Percentiles rank a stretch among this genome's conserved stretches.
phyloP scores from a whole-genome alignment of 257 asterid species.

The Nyctanthes arbortristis region DNA sequence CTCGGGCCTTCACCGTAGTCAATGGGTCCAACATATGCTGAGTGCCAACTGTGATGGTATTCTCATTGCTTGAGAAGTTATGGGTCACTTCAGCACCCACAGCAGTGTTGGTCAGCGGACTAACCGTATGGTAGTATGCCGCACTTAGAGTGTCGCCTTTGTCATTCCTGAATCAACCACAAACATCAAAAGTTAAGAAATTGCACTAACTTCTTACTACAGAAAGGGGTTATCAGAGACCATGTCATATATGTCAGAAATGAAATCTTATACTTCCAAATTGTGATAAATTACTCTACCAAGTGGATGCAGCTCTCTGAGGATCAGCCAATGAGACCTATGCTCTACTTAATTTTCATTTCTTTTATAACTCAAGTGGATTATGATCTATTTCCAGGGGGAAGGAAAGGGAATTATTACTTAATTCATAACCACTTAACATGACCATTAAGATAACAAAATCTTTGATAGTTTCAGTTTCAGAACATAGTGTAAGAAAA shows the following conservation, averaged over 20 bases:
- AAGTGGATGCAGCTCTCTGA: not conserved
- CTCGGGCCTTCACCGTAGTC: no score
- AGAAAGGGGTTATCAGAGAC: not conserved
- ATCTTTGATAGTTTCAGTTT: not conserved
- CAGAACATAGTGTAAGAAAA: not conserved
- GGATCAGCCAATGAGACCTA: not conserved
- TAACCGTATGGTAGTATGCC: constrained; percentile 51
- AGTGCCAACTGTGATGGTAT: constrained; percentile 54
- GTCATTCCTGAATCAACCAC: constrained; percentile 44
- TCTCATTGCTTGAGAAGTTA: constrained; percentile 48
- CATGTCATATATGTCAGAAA: not conserved
- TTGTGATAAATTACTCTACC: not conserved
- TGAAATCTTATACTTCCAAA: not conserved
- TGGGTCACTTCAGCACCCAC: constrained; percentile 63
- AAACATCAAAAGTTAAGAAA: no score
- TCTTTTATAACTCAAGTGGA: no score
- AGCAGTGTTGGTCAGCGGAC: constrained; percentile 50
- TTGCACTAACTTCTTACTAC: not conserved
- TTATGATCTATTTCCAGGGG: no score
- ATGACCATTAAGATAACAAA: not conserved
- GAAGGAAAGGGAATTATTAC: not conserved
- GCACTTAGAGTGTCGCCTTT: constrained; percentile 50
- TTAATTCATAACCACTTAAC: not conserved
- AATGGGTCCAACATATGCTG: no score
- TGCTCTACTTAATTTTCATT: not conserved